These are phyloP conservation scores for Lycium barbarum DNA, from an alignment of 257 asterid species.

Conservation along the genomic window DNA sequence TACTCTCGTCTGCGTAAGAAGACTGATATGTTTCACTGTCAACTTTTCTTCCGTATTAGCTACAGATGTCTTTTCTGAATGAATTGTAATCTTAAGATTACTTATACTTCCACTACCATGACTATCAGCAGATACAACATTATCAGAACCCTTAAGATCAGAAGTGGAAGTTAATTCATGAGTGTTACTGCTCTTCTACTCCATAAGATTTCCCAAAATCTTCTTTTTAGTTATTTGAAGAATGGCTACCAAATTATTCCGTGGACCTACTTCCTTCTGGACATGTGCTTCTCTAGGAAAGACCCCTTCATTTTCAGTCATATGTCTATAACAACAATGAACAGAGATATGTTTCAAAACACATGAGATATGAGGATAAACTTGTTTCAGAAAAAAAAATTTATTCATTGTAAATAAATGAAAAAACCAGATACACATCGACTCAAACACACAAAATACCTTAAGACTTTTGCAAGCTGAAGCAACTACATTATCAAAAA, in stretches of 20 bases:
- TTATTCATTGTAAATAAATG: background rate
- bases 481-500: constrained; percentile 21
- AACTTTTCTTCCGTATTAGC: no score
- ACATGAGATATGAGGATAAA: constrained; percentile 25
- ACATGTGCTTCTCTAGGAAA: constrained; percentile 37
- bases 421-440: background rate
- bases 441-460: background rate
- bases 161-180: background rate
- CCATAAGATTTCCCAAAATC: constrained; percentile 27
- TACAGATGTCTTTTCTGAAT: background rate
- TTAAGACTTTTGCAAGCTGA: background rate
- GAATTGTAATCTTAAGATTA: background rate
- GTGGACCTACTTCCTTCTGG: constrained; percentile 41
- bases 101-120: constrained; percentile 15
- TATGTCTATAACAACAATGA: constrained; percentile 43
- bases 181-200: constrained; percentile 3
- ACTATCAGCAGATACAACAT: background rate
- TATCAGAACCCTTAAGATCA: constrained; percentile 23
- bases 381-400: constrained; percentile 3
- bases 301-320: constrained; percentile 35
- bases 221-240: constrained; percentile 33
- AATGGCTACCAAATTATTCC: constrained; percentile 34
- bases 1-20: no score
- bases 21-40: no score
- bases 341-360: constrained; percentile 25